Conservation (phyloP, 2,329 filamentous ascomycete genomes). For the Fusarium sp. region DNA sequence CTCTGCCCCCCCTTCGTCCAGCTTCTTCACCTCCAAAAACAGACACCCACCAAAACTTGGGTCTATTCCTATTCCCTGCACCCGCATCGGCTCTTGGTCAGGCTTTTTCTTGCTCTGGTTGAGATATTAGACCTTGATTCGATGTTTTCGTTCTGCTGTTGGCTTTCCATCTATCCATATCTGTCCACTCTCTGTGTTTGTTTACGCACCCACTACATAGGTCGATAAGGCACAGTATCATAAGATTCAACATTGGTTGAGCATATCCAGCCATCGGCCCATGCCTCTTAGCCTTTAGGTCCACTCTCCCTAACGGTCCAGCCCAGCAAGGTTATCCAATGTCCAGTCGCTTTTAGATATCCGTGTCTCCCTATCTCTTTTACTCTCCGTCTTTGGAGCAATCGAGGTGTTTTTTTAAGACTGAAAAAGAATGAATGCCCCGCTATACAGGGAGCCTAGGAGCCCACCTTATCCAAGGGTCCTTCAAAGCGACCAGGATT, state of each 20-base stretch:
- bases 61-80: constrained; percentile 32
- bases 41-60: constrained; percentile 27
- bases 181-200: constrained; percentile 26
- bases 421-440: constrained; percentile 23
- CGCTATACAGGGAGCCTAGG: constrained; percentile 19
- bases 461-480: constrained; percentile 21
- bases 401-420: not conserved
- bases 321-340: constrained; percentile 28
- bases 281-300: constrained; percentile 46
- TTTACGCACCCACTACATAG: constrained; percentile 26
- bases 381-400: not conserved
- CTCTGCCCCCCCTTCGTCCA: constrained; percentile 17
- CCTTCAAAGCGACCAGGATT: constrained; percentile 31
- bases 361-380: not conserved
- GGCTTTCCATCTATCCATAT: constrained; percentile 15
- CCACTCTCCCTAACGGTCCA: constrained; percentile 43
- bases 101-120: constrained; percentile 36
- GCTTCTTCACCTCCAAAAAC: constrained; percentile 24
- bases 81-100: constrained; percentile 42
- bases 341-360: constrained; percentile 18
- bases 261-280: constrained; percentile 40
- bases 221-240: not conserved
- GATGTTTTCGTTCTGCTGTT: constrained; percentile 10
- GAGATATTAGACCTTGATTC: constrained; percentile 15
- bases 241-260: constrained; percentile 36